These are phyloP conservation scores for Beauveria sp. DNA, from an alignment of 2,329 filamentous ascomycete genomes.

Conservation along the genomic window DNA sequence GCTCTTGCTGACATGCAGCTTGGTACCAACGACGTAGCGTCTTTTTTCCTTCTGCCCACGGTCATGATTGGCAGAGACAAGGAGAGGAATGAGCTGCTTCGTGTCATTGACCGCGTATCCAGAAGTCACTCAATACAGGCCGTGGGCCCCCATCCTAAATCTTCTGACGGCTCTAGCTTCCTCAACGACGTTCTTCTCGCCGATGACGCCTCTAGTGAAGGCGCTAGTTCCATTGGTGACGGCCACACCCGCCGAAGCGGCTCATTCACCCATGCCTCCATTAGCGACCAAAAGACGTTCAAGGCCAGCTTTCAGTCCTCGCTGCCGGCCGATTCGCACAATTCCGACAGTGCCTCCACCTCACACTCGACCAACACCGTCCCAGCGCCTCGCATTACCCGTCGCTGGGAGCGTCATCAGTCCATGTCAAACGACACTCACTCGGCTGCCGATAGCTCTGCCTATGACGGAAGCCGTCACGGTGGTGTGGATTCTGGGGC, in stretches of 20 bases:
- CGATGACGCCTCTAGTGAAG: slow-evolving; percentile 52
- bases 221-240: slow-evolving; percentile 46
- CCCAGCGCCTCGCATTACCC: slow-evolving; percentile 29
- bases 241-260: slow-evolving; percentile 41
- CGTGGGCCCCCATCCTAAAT: slow-evolving; percentile 34
- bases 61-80: slow-evolving; percentile 71
- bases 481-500: slow-evolving; percentile 38
- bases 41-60: slow-evolving; percentile 80
- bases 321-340: slow-evolving; percentile 32
- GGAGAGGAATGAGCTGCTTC: slow-evolving; percentile 63
- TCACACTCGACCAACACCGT: slow-evolving; percentile 29
- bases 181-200: slow-evolving; percentile 41
- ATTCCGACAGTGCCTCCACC: slow-evolving; percentile 41
- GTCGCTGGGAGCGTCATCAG: slow-evolving; percentile 45
- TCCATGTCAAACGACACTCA: slow-evolving; percentile 43
- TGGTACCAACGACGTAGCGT: slow-evolving; percentile 79
- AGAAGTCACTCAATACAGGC: slow-evolving; percentile 50
- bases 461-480: slow-evolving; percentile 35
- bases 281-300: slow-evolving; percentile 32
- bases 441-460: slow-evolving; percentile 37
- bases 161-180: slow-evolving; percentile 48
- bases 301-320: slow-evolving; percentile 35
- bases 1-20: slow-evolving; percentile 68
- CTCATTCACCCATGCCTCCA: slow-evolving; percentile 39
- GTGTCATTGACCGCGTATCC: slow-evolving; percentile 69